Percentiles rank a stretch among this genome's conserved stretches.
phyloP scores from a whole-genome alignment of 1,284 basidiomycete genomes.

The Ceratobasidium sp. region DNA sequence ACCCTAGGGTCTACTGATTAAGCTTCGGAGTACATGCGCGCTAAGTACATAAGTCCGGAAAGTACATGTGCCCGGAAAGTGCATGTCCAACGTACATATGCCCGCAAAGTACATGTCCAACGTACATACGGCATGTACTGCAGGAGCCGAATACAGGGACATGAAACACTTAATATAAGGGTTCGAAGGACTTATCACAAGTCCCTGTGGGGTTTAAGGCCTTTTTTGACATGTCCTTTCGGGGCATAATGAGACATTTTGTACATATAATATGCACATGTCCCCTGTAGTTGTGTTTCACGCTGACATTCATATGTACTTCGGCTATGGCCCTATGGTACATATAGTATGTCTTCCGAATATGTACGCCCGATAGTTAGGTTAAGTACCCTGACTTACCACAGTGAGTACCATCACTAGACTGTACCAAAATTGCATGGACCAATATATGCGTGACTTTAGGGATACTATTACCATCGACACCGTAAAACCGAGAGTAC shows the following conservation, averaged over 20 bases:
- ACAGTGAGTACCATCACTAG: not conserved
- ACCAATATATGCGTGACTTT: too few relatives aligned
- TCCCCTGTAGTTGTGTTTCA: not conserved
- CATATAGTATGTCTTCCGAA: not conserved
- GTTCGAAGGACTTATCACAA: not conserved
- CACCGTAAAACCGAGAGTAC: too few relatives aligned
- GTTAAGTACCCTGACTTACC: slow-evolving; percentile 8
- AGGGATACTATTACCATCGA: too few relatives aligned
- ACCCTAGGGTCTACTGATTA: not conserved
- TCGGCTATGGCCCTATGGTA: not conserved
- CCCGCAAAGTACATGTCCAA: not conserved
- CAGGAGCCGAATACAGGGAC: not conserved
- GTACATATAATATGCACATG: not conserved
- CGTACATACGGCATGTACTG: not conserved
- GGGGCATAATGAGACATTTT: not conserved
- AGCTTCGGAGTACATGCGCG: not conserved
- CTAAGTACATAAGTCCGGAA: not conserved
- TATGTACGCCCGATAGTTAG: not conserved
- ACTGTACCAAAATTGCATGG: too few relatives aligned
- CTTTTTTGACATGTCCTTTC: not conserved
- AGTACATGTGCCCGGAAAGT: not conserved
- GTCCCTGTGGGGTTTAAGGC: not conserved
- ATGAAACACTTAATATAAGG: too few relatives aligned
- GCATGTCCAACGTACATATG: not conserved
- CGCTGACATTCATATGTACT: not conserved